phyloP scores from a whole-genome alignment of 1,284 basidiomycete species.

The Microbotryum lychnidis-dioicae region DNA sequence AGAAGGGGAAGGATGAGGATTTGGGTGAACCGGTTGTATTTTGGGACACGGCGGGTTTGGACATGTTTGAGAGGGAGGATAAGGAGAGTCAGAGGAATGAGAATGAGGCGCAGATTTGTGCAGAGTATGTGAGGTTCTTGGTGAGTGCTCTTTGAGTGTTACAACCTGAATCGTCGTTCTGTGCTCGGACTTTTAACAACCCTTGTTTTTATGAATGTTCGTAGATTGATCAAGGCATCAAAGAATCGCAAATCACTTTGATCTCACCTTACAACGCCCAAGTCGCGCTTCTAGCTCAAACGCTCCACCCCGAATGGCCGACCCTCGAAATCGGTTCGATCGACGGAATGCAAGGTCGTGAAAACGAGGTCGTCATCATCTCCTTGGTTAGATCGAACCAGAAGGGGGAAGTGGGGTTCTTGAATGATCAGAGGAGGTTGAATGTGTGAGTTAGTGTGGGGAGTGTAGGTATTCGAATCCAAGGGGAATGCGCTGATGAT shows the following conservation, averaged over 20 bases:
- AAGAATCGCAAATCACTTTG: constrained; percentile 69
- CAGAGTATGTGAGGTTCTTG: constrained; percentile 67
- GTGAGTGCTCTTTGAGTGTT: constrained; percentile 45
- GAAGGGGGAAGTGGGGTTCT: constrained; percentile 78
- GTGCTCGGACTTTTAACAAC: too few relatives aligned
- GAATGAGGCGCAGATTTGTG: constrained; percentile 81
- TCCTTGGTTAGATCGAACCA: constrained; percentile 76
- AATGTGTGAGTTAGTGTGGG: constrained; percentile 53
- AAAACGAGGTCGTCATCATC: constrained; percentile 74
- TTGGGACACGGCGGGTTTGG: constrained; percentile 57
- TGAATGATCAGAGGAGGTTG: constrained; percentile 78
- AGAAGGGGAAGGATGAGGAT: constrained; percentile 55
- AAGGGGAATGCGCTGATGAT: neutral
- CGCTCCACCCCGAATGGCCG: constrained; percentile 62
- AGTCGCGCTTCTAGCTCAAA: constrained; percentile 64
- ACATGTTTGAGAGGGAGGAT: neutral
- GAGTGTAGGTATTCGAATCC: neutral
- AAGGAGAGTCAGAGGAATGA: constrained; percentile 64
- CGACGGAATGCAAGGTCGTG: constrained; percentile 83
- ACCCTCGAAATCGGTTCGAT: constrained; percentile 81
- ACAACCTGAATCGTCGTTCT: too few relatives aligned
- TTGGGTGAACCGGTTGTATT: constrained; percentile 75
- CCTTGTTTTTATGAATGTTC: neutral
- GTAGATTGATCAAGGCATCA: constrained; percentile 62
- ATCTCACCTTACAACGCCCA: constrained; percentile 95